These are phyloP conservation scores for Candida rishiriensis DNA, from an alignment of 805 yeast genomes.

Conservation along the genomic window DNA sequence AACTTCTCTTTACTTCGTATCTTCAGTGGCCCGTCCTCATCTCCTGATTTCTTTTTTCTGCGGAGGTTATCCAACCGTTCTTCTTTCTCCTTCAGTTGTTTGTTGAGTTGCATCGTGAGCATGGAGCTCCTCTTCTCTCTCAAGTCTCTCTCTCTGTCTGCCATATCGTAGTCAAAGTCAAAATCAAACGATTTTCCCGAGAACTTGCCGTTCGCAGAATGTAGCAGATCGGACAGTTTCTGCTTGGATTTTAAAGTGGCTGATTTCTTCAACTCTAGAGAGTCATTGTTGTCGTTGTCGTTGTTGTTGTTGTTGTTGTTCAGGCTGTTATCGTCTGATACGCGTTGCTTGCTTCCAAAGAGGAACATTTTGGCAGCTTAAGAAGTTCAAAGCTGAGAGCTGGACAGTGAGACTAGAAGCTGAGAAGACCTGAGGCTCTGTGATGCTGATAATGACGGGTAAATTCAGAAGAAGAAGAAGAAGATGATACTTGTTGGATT, in stretches of 20 bases:
- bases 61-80: constrained; percentile 9
- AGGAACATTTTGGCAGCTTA: no score
- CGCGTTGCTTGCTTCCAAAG: no score
- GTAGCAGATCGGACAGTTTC: constrained; percentile 11
- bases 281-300: constrained; percentile 9
- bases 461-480: no score
- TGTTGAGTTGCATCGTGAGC: constrained; percentile 14
- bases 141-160: constrained; percentile 4
- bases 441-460: no score
- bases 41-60: constrained; percentile 5
- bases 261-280: constrained; percentile 14
- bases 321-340: no score
- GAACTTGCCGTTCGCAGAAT: background rate
- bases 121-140: constrained; percentile 10
- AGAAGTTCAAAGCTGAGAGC: no score
- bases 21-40: constrained; percentile 1
- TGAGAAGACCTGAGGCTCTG: no score
- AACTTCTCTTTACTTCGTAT: no score
- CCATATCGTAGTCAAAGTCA: constrained; percentile 5
- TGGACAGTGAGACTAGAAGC: no score
- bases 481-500: no score
- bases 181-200: background rate
- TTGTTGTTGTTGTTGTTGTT: constrained; percentile 8
- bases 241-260: constrained; percentile 12
- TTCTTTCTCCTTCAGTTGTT: constrained; percentile 16